A percentile compares a stretch with the other conserved stretches of the same genome.
These are phyloP conservation scores for Ganoderma sinense DNA, from an alignment of 1,284 basidiomycete species.

Conservation along the genomic window DNA sequence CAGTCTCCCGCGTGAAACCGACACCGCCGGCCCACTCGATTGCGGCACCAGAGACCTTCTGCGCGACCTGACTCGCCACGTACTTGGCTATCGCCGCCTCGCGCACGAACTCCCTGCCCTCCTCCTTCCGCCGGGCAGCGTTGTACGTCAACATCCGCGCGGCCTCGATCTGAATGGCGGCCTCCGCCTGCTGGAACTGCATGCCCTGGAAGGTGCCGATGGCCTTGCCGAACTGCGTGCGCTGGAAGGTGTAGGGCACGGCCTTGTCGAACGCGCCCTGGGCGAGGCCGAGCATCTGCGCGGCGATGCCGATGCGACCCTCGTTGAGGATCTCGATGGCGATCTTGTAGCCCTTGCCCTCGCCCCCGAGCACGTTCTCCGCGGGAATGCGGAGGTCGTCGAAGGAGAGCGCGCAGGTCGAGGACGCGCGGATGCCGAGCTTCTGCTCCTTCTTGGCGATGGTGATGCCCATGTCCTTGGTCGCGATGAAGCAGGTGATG, in stretches of 20 bases:
- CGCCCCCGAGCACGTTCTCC: slow-evolving; percentile 93
- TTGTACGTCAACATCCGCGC: slow-evolving; percentile 97
- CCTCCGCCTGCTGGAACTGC: slow-evolving; percentile 94
- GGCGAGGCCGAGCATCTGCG: slow-evolving; percentile 96
- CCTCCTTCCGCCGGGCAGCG: slow-evolving; percentile 93
- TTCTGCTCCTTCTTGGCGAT: slow-evolving; percentile 99
- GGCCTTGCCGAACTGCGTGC: slow-evolving; percentile 93
- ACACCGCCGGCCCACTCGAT: slow-evolving; percentile 98
- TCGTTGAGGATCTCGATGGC: slow-evolving; percentile 99
- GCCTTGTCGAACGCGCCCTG: slow-evolving; percentile 96
- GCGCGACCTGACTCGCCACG: slow-evolving; percentile 89
- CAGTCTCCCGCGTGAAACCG: slow-evolving; percentile 94
- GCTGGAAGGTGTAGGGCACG: slow-evolving; percentile 93
- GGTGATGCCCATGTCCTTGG: slow-evolving; percentile 96
- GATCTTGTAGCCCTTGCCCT: slow-evolving; percentile 97
- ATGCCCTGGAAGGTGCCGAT: slow-evolving; percentile 96
- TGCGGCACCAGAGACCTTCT: slow-evolving; percentile 86
- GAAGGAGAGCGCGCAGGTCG: slow-evolving; percentile 95
- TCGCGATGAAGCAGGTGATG: slow-evolving; percentile 97
- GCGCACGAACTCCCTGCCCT: slow-evolving; percentile 87
- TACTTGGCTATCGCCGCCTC: slow-evolving; percentile 98
- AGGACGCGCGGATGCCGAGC: slow-evolving; percentile 96
- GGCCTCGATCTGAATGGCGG: slow-evolving; percentile 89
- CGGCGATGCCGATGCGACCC: slow-evolving; percentile 97
- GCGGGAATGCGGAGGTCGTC: slow-evolving; percentile 94